phyloP scores from a whole-genome alignment of 2,329 filamentous ascomycete genomes.

The Ophiostoma quercus region DNA sequence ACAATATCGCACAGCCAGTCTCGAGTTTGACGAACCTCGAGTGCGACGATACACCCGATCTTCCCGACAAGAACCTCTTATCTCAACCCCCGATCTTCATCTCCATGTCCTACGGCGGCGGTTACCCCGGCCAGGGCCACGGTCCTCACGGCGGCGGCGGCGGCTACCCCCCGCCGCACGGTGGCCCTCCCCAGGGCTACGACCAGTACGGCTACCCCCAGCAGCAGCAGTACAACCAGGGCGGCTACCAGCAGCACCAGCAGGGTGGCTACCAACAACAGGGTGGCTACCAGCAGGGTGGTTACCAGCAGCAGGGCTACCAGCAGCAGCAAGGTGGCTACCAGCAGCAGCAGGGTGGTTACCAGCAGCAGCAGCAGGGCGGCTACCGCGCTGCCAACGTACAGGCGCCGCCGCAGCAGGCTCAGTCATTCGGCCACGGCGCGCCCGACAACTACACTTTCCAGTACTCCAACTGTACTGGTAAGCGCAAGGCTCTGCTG shows the following conservation, averaged over 20 bases:
- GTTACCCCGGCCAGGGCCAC: conserved; percentile 31
- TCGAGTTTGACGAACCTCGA: background rate
- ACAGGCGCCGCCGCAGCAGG: conserved; percentile 44
- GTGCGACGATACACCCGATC: background rate
- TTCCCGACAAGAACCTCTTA: background rate
- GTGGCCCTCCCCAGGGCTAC: conserved; percentile 26
- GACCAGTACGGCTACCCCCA: conserved; percentile 26
- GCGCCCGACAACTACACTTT: conserved; percentile 65
- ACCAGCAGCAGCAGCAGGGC: conserved; percentile 20
- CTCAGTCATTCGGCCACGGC: conserved; percentile 60
- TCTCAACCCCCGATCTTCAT: background rate
- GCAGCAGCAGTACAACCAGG: conserved; percentile 22
- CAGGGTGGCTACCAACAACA: conserved; percentile 23
- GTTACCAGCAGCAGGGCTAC: conserved; percentile 22
- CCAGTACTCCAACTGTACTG: conserved; percentile 71
- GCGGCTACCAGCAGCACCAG: conserved; percentile 19
- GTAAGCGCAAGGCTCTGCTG: conserved; percentile 65
- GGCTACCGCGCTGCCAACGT: conserved; percentile 26
- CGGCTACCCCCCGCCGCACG: conserved; percentile 14
- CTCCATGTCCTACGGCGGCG: conserved; percentile 23
- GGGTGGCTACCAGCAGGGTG: conserved; percentile 20
- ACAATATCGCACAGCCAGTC: background rate
- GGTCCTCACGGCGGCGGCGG: conserved; percentile 27
- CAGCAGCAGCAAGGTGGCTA: conserved; percentile 21
- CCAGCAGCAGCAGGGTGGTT: conserved; percentile 21